Conservation (phyloP, 768 basidiomycete genomes). For the Russula earlei region DNA sequence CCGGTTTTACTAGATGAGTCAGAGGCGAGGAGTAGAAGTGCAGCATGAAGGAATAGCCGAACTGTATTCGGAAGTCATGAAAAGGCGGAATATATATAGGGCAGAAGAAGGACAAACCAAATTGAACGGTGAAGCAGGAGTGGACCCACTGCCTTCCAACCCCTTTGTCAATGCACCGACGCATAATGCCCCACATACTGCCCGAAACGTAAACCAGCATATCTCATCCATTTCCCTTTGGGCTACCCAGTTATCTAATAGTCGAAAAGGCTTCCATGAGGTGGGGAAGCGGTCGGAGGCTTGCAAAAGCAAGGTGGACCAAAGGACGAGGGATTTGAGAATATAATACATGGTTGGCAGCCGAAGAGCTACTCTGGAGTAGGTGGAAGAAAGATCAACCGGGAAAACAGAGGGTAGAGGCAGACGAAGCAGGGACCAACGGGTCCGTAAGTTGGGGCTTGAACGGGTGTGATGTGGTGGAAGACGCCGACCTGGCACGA, state of each 20-base stretch:
- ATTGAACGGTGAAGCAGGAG: slow-evolving; percentile 58
- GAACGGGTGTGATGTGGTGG: slow-evolving; percentile 23
- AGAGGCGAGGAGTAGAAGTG: slow-evolving; percentile 64
- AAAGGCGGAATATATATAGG: neutral
- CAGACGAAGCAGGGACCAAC: slow-evolving; percentile 21
- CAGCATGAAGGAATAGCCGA: slow-evolving; percentile 68
- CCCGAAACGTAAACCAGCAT: slow-evolving; percentile 66
- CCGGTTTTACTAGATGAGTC: slow-evolving; percentile 39
- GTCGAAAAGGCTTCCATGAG: slow-evolving; percentile 26
- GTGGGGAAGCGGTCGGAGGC: slow-evolving; percentile 36
- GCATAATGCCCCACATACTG: slow-evolving; percentile 55
- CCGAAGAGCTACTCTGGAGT: slow-evolving; percentile 50
- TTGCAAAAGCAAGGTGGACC: slow-evolving; percentile 52
- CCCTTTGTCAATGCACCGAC: slow-evolving; percentile 60
- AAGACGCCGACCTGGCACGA: slow-evolving; percentile 50
- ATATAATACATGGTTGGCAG: slow-evolving; percentile 57
- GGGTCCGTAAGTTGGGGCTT: slow-evolving; percentile 13
- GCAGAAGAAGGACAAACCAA: slow-evolving; percentile 34
- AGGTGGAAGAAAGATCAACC: slow-evolving; percentile 49
- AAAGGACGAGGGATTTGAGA: slow-evolving; percentile 45
- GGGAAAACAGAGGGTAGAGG: slow-evolving; percentile 44
- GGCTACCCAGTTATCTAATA: slow-evolving; percentile 37
- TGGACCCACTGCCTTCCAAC: slow-evolving; percentile 47
- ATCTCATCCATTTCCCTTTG: slow-evolving; percentile 48
- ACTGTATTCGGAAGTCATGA: slow-evolving; percentile 31